Percentiles rank a stretch among this genome's conserved stretches.
Evolutionary conservation across 1,284 basidiomycete species (phyloP).

Genomic region (Pseudomicrostroma phylloplanum): DNA sequence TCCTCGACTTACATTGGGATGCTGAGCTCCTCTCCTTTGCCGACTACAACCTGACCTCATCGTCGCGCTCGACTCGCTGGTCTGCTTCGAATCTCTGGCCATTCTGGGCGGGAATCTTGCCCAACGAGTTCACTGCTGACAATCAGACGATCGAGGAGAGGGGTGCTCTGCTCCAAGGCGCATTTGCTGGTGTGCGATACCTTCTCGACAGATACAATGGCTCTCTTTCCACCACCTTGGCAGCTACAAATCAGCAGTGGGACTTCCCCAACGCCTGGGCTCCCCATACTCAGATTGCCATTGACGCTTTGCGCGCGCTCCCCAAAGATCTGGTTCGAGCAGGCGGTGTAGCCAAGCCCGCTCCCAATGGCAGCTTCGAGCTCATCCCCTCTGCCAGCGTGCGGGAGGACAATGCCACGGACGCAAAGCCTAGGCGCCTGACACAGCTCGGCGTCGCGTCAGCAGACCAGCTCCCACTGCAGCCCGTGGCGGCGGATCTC

Average conservation of each 20-base stretch:
- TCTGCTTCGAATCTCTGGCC: slow-evolving; percentile 73
- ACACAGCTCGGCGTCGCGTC: slow-evolving; percentile 68
- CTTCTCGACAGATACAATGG: slow-evolving; percentile 79
- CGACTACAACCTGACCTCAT: slow-evolving; percentile 58
- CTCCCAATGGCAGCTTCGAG: slow-evolving; percentile 59
- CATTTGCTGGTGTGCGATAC: slow-evolving; percentile 67
- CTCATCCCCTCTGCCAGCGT: slow-evolving; percentile 59
- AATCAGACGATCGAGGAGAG: slow-evolving; percentile 44
- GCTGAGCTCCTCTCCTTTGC: slow-evolving; percentile 74
- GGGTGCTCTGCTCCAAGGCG: slow-evolving; percentile 53
- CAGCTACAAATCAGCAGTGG: slow-evolving; percentile 77
- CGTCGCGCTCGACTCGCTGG: slow-evolving; percentile 55
- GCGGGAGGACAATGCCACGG: slow-evolving; percentile 11
- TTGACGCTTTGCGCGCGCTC: slow-evolving; percentile 68
- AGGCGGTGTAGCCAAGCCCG: slow-evolving; percentile 56
- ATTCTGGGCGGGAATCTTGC: slow-evolving; percentile 77
- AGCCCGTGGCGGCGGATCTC: slow-evolving; percentile 57
- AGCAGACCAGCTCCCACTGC: slow-evolving; percentile 60
- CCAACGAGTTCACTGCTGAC: slow-evolving; percentile 62
- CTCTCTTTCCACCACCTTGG: slow-evolving; percentile 66
- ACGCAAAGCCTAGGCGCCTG: slow-evolving; percentile 4
- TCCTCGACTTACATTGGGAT: slow-evolving; percentile 84
- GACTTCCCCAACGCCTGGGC: slow-evolving; percentile 48
- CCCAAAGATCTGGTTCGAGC: slow-evolving; percentile 62
- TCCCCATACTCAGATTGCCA: slow-evolving; percentile 59